Percentiles rank a stretch among this genome's conserved stretches.
Conservation (phyloP, 192 early-diverging fungal genomes). For the Spinellus fusiger region DNA sequence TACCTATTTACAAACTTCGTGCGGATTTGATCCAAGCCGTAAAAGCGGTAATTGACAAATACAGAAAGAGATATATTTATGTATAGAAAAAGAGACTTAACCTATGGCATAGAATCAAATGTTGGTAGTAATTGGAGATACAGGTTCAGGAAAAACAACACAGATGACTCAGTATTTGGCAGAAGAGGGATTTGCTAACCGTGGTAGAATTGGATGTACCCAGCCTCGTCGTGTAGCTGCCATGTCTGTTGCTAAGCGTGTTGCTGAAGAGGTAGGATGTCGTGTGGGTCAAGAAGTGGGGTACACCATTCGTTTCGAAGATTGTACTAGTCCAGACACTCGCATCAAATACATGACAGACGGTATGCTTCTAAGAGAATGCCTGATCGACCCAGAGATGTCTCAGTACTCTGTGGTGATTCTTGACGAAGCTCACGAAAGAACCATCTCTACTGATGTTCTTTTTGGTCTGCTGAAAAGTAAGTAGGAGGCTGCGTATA, state of each 20-base stretch:
- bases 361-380: slow-evolving; percentile 93
- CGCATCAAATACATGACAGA: slow-evolving; percentile 99
- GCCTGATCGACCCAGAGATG: slow-evolving; percentile 78
- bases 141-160: slow-evolving; percentile 97
- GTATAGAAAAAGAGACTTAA: neutral
- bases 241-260: slow-evolving; percentile 98
- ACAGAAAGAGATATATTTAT: neutral
- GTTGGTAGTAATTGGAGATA: slow-evolving; percentile 91
- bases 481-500: slow-evolving; percentile 5
- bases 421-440: slow-evolving; percentile 98
- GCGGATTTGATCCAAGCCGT: slow-evolving; percentile 77
- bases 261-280: slow-evolving; percentile 94
- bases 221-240: slow-evolving; percentile 98
- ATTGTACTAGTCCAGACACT: slow-evolving; percentile 87
- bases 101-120: slow-evolving; percentile 46
- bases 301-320: slow-evolving; percentile 98
- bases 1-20: slow-evolving; percentile 86
- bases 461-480: slow-evolving; percentile 88
- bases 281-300: slow-evolving; percentile 91
- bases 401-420: slow-evolving; percentile 87
- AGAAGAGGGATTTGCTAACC: slow-evolving; percentile 87
- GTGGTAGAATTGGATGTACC: slow-evolving; percentile 94
- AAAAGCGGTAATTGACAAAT: slow-evolving; percentile 32
- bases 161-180: slow-evolving; percentile 98
- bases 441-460: slow-evolving; percentile 94